These are phyloP conservation scores for Asterophora parasitica DNA, from an alignment of 768 basidiomycete genomes.

Conservation along the genomic window DNA sequence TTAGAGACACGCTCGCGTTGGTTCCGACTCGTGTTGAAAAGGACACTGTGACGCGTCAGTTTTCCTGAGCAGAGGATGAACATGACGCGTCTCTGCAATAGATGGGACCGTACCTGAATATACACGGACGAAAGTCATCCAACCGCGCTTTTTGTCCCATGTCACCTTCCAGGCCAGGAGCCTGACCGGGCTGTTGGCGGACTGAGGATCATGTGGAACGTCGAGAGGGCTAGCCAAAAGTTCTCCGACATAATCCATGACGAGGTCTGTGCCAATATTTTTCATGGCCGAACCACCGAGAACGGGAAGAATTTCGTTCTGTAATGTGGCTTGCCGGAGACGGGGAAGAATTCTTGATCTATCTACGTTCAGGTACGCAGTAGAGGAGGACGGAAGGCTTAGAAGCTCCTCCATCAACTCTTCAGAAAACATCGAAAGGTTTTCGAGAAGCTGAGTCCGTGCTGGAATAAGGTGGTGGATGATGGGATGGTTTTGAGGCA, in stretches of 20 bases:
- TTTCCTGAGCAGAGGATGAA: slow-evolving; percentile 45
- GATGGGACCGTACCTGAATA: slow-evolving; percentile 62
- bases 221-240: slow-evolving; percentile 77
- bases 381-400: slow-evolving; percentile 47
- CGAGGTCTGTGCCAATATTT: slow-evolving; percentile 74
- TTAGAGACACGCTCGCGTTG: slow-evolving; percentile 72
- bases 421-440: slow-evolving; percentile 75
- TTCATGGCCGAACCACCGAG: slow-evolving; percentile 80
- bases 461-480: slow-evolving; percentile 61
- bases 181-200: slow-evolving; percentile 45
- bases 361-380: slow-evolving; percentile 62
- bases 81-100: neutral
- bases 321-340: slow-evolving; percentile 64
- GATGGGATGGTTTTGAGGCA: slow-evolving; percentile 63
- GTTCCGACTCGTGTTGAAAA: slow-evolving; percentile 64
- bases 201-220: slow-evolving; percentile 42
- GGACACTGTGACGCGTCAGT: slow-evolving; percentile 52
- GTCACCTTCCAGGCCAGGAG: slow-evolving; percentile 84
- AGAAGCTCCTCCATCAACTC: slow-evolving; percentile 74
- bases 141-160: slow-evolving; percentile 78
- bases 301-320: slow-evolving; percentile 67
- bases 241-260: slow-evolving; percentile 80
- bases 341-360: slow-evolving; percentile 49
- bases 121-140: slow-evolving; percentile 91
- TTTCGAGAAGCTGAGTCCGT: slow-evolving; percentile 68